Evolutionary conservation across 2,329 filamentous ascomycete genomes (phyloP).

Genomic region (Diaporthe humulicola): DNA sequence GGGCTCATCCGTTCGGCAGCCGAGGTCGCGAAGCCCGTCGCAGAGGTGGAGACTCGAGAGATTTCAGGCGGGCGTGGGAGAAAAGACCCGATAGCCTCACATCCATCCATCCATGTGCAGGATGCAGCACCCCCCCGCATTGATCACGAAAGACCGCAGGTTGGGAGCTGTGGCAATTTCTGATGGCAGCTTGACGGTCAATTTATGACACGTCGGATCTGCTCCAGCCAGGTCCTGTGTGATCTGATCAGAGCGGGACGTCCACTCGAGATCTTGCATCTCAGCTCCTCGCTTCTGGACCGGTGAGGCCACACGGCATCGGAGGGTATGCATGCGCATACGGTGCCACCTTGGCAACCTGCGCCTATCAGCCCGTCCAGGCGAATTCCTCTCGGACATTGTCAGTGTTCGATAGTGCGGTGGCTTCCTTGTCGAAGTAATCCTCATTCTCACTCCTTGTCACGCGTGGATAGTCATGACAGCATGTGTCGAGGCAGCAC

Average conservation of each 20-base stretch:
- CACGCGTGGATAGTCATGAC: not conserved
- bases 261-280: slow-evolving; percentile 10
- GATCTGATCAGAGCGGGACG: not conserved
- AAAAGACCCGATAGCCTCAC: not conserved
- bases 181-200: not conserved
- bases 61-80: not conserved
- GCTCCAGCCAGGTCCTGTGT: not conserved
- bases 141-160: not conserved
- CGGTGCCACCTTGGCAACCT: not conserved
- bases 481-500: not conserved
- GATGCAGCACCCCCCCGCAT: not conserved
- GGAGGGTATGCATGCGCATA: not conserved
- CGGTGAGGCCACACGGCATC: slow-evolving; percentile 5
- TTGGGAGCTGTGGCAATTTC: not conserved
- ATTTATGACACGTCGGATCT: slow-evolving; percentile 1
- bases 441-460: not conserved
- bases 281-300: slow-evolving; percentile 5
- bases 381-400: not conserved
- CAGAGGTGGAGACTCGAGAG: not conserved
- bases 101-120: not conserved
- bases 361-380: not conserved
- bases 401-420: not conserved
- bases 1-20: slow-evolving; percentile 4
- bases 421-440: not conserved
- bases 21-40: not conserved